Evolutionary conservation across 2,329 filamentous ascomycete species (phyloP).

Genomic region (Penicillium fuscoglaucum): DNA sequence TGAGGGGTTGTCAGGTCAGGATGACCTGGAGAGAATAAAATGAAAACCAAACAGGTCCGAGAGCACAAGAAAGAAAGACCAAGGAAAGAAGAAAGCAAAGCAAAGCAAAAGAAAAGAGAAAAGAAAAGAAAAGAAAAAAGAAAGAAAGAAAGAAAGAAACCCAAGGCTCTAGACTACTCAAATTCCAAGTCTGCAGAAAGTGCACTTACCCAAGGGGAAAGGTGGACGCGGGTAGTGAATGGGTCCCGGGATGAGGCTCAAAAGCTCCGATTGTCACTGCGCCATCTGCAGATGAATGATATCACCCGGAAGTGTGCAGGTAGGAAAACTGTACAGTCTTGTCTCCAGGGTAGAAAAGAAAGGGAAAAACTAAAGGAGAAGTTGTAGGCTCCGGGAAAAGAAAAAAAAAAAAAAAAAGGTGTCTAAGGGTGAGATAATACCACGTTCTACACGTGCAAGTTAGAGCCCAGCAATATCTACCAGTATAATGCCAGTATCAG

Average conservation of each 20-base stretch:
- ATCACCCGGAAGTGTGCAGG: conserved; percentile 5
- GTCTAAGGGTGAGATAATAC: not conserved
- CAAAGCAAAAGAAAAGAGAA: not conserved
- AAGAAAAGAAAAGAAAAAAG: not conserved
- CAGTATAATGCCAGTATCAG: conserved; percentile 3
- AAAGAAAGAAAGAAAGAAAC: not conserved
- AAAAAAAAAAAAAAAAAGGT: not conserved
- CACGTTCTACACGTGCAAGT: conserved; percentile 7
- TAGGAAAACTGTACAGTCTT: conserved; percentile 1
- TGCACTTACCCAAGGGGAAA: conserved; percentile 13
- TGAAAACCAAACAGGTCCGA: not conserved
- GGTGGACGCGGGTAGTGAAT: conserved; percentile 11
- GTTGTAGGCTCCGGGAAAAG: not conserved
- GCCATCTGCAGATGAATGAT: conserved; percentile 20
- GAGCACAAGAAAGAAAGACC: not conserved
- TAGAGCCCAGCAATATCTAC: not conserved
- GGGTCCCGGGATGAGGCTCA: conserved; percentile 26
- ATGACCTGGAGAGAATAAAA: not conserved
- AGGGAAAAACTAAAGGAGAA: not conserved
- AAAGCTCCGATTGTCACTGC: conserved; percentile 12
- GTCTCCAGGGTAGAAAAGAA: conserved; percentile 1
- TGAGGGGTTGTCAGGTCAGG: conserved; percentile 7
- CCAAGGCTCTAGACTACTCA: not conserved
- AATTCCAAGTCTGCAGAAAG: conserved; percentile 7
- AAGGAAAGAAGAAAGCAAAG: not conserved